Evolutionary conservation across 2,329 filamentous ascomycete species (phyloP).

Genomic region (Incumbomyces lentus): DNA sequence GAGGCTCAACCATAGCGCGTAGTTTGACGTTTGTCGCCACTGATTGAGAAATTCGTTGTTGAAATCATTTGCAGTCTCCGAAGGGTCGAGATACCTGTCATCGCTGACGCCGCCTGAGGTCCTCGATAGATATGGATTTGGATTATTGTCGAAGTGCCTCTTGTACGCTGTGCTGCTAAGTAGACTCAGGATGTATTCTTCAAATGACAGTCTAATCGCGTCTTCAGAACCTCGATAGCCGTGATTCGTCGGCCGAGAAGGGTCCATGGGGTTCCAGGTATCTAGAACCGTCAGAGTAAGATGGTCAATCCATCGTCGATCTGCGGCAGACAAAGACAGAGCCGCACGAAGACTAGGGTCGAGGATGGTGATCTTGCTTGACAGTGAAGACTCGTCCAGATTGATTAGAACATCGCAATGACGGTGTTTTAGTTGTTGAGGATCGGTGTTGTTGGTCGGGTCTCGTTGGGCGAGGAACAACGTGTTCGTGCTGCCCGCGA

Average conservation of each 20-base stretch:
- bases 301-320: constrained; percentile 93
- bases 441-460: neutral
- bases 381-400: constrained; percentile 58
- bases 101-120: constrained; percentile 22
- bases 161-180: constrained; percentile 86
- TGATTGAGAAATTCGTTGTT: constrained; percentile 73
- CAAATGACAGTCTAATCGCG: constrained; percentile 92
- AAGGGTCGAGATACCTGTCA: constrained; percentile 32
- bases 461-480: constrained; percentile 67
- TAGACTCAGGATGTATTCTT: constrained; percentile 86
- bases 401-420: constrained; percentile 97
- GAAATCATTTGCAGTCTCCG: constrained; percentile 76
- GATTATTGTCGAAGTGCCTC: constrained; percentile 49
- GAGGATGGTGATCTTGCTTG: constrained; percentile 64
- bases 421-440: constrained; percentile 52
- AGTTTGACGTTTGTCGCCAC: constrained; percentile 84
- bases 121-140: constrained; percentile 33
- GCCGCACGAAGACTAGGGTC: constrained; percentile 68
- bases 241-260: constrained; percentile 80
- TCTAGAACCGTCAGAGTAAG: constrained; percentile 88
- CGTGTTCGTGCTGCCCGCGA: constrained; percentile 94
- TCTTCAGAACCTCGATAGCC: constrained; percentile 94
- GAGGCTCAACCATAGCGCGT: constrained; percentile 70
- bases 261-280: constrained; percentile 91
- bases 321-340: constrained; percentile 68